Evolutionary conservation across 192 early-diverging fungal species (phyloP), one percentile per base, ranked within the genome.

Genomic region (Chytriomyces sp.): DNA sequence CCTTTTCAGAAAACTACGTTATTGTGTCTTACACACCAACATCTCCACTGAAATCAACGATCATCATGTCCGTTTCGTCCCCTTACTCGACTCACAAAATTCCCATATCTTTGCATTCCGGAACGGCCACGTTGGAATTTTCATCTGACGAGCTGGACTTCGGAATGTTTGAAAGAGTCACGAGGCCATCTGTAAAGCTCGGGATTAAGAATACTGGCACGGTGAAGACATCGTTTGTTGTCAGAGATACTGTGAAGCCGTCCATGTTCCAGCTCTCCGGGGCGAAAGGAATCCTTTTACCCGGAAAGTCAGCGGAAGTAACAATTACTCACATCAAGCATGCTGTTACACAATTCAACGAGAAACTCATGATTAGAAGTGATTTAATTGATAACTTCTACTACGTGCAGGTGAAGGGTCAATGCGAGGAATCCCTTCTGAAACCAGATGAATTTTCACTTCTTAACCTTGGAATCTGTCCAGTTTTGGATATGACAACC

Each of bases 131-230:
- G 10, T 57, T 89, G 14, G 84, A 89, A 39, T 89, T 89, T 66
- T 72, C 68, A 60, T 36, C 52, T 2, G 74, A 76, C 30, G 65
- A 58, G 19, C 66, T 89, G 22, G 84, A 89, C 67, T 89, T 88
- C 73, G 88, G 88, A 17, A 89, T 89, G 83, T 89, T 88, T 77
- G 88, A 89, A 73, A 59, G 83, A 4, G 83, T 79, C 0, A 73
- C 81, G 2, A 26, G 75, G 17, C 88, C 88, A 12, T 59, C 65
- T 10, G 40, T 82, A 2, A 77, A 57, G 33, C 64, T 89, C 26
- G 73, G 52, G 17, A 75, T 89, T 10, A 75, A 71, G 38, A 89
- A 89, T 64, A 68, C 66, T 1, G 88, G 88, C 26, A 85, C 88
- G 3, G 82, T 89, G 2, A 77, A 80, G 40, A 89, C 86, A 10